phyloP scores from a whole-genome alignment of 345 rosid species.

The Brassica nigra region DNA sequence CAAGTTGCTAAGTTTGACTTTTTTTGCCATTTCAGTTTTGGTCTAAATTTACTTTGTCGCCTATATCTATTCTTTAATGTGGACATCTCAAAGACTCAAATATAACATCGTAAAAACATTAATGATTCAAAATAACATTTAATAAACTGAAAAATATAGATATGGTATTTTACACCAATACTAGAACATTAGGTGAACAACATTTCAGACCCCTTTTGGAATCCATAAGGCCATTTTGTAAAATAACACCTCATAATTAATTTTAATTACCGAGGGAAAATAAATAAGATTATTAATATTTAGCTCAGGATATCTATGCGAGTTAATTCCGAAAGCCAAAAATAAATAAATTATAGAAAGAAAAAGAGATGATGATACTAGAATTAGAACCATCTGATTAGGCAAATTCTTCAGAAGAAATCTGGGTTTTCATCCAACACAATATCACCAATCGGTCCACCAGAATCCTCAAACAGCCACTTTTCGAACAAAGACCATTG shows the following conservation, averaged over 20 bases:
- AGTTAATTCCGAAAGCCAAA: conserved; percentile 23
- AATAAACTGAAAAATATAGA: conserved; percentile 4
- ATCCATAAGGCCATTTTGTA: conserved; percentile 7
- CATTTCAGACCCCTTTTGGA: conserved; percentile 1
- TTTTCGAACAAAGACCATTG: conserved; percentile 66
- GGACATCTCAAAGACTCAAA: background rate
- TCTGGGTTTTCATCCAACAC: conserved; percentile 49
- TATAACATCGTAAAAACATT: background rate
- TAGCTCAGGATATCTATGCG: conserved; percentile 21
- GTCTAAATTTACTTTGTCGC: background rate
- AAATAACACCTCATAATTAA: background rate
- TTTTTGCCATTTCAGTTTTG: background rate
- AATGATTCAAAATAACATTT: background rate
- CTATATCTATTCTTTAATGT: background rate
- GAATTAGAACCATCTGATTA: conserved; percentile 27
- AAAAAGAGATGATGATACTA: conserved; percentile 25
- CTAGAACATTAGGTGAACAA: conserved; percentile 24
- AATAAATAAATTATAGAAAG: conserved; percentile 2
- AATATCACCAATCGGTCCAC: conserved; percentile 50
- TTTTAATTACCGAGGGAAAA: conserved; percentile 5
- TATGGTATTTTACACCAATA: conserved; percentile 11
- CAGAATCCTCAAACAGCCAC: conserved; percentile 69
- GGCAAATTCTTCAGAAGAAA: conserved; percentile 44
- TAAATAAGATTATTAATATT: conserved; percentile 31
- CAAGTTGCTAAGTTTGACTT: background rate